These are phyloP conservation scores for Lepidium didymum DNA, from an alignment of 345 rosid genomes.

Conservation along the genomic window DNA sequence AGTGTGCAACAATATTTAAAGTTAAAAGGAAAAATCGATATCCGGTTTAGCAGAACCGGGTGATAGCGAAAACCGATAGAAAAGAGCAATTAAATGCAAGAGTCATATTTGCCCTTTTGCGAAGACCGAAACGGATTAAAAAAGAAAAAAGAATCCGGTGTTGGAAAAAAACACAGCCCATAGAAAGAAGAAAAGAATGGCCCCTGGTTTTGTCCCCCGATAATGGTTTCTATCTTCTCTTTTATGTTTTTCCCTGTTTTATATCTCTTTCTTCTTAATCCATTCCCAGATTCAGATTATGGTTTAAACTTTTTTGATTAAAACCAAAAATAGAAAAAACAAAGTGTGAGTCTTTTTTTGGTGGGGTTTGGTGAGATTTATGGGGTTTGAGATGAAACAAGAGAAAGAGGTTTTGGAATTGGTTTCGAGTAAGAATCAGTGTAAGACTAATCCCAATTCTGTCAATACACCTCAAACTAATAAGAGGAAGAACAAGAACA, in stretches of 20 bases:
- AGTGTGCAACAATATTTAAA: too few relatives aligned
- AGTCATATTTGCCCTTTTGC: constrained; percentile 6
- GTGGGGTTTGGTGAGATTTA: constrained; percentile 18
- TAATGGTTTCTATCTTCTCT: constrained; percentile 1
- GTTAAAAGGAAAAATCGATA: not conserved
- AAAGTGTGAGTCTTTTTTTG: not conserved
- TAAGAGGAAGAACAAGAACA: not conserved
- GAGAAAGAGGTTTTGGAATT: constrained; percentile 37
- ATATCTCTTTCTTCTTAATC: constrained; percentile 4
- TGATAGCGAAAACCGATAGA: not conserved
- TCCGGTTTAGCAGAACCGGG: constrained; percentile 11
- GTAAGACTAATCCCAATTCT: constrained; percentile 11
- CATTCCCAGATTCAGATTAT: not conserved
- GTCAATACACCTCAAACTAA: not conserved
- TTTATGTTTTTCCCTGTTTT: not conserved
- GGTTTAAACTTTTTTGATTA: not conserved
- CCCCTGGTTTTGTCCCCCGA: constrained; percentile 32
- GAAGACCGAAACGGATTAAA: constrained; percentile 24
- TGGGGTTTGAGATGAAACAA: constrained; percentile 58
- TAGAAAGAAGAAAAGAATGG: constrained; percentile 10
- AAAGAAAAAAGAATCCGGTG: constrained; percentile 15
- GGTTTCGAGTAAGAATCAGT: constrained; percentile 10
- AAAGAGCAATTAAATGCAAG: not conserved
- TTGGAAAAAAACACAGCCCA: constrained; percentile 27
- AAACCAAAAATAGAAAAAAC: too few relatives aligned